Evolutionary conservation across 805 yeast genomes (phyloP), one percentile per base, ranked within the genome.

Genomic region (Metschnikowia shivogae): DNA sequence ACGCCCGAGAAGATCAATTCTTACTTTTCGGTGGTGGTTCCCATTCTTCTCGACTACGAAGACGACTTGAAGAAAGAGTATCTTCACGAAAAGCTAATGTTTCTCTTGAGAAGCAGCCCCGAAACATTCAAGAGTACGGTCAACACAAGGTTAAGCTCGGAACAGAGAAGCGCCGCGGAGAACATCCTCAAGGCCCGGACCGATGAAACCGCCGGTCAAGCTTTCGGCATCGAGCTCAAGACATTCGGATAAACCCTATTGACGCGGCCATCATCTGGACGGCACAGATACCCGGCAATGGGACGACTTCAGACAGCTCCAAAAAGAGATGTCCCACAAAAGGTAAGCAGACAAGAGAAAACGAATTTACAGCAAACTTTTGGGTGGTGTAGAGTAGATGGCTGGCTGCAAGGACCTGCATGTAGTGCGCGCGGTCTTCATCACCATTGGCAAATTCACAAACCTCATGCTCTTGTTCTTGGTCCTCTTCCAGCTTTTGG

Each of bases 41-140:
- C 74, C 43, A 49, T 69, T 44, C 48, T 79, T 48, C 51, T 78
- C 22, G 55, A 52, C 35, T 54, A 57, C 57, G 42, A 53, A 39
- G 48, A 58, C 35, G 56, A 58, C 2, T 33, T 65, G 4, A 52
- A 65, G 45, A 63, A 58, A 12, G 52, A 52, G 1, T 80, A 78
- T 38, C 55, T 75, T 5, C 80, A 73, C 46, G 70, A 67, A 11
- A 76, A 77, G 47, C 48, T 83, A 39, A 36, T 81, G 27, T 67
- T 68, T 7, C 62, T 84, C 45, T 68, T 81, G 12, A 62, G 65
- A 12, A 57, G 71, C 40, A 66, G 72, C 46, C 68, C 81, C 0
- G 63, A 57, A 1, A 57, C 65, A 7, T 83, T 84, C 65, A 83
- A 82, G 50, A 34, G 39, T 0, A 76, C 73, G 3, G 68, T 82